Evolutionary conservation across 2,329 filamentous ascomycete species (phyloP), one percentile per base, ranked within the genome.

Genomic region (Fusarium hainanense): DNA sequence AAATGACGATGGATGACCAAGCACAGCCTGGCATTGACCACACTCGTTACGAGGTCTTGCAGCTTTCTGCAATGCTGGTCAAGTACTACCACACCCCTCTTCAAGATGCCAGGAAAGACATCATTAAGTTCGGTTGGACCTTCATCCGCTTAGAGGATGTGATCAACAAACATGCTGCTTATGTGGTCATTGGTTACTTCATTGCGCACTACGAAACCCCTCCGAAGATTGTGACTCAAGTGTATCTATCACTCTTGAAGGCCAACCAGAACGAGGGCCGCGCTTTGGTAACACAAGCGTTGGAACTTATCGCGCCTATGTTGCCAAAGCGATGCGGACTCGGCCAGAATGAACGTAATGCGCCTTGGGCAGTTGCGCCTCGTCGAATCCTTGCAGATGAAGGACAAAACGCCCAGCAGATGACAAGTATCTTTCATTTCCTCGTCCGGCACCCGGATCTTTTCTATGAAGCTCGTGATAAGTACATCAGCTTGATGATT

Each of bases 101-200:
- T 3, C 92, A 97, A 72, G 96, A 98, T 75, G 91, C 93, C 4
- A 90, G 97, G 40, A 99, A 99, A 80, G 96, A 99, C 70, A 95
- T 99, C 67, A 99, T 99, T 77, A 98, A 98, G 81, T 99, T 98
- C 80, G 94, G 94, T 5, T 99, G 96, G 96, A 97, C 94, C 20
- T 98, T 97, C 77, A 99, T 99, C 75, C 90, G 93, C 25, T 87
- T 99, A n/a, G 97, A 99, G 76, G 96, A 99, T 79, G 93, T 97
- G 60, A 97, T 99, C 83, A 99, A 98, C 84, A 99, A 99, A 80
- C 96, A 98, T 78, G 96, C 95, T 1, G 94, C 96, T 4, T 99
- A 99, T 75, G 95, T 98, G 7, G 89, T 99, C 8, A 97, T 99
- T 66, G 94, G 93, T 4, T 99, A 98, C 80, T 99, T 99, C 82